phyloP scores from a whole-genome alignment of 129 eudicot species.

The Pulicaria dysenterica region DNA sequence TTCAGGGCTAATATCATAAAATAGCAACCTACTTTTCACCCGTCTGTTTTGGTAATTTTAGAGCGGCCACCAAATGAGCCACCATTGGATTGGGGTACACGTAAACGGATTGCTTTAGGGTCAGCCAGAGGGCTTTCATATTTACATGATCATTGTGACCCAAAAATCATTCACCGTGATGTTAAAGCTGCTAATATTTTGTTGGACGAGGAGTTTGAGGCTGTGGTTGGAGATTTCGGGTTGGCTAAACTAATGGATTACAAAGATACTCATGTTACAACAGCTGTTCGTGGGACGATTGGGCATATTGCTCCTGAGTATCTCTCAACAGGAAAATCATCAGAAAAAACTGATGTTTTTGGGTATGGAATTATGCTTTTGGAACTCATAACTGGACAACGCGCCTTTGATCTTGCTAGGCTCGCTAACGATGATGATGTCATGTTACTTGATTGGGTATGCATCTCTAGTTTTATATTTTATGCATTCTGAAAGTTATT shows the following conservation, averaged over 20 bases:
- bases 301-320: slow-evolving; percentile 93
- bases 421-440: slow-evolving; percentile 89
- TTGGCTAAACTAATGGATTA: slow-evolving; percentile 81
- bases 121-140: slow-evolving; percentile 86
- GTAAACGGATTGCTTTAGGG: slow-evolving; percentile 76
- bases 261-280: slow-evolving; percentile 83
- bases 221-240: slow-evolving; percentile 89
- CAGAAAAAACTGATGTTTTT: slow-evolving; percentile 83
- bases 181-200: slow-evolving; percentile 88
- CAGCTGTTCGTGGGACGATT: slow-evolving; percentile 85
- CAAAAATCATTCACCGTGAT: slow-evolving; percentile 85
- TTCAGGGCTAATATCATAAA: neutral
- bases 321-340: slow-evolving; percentile 79
- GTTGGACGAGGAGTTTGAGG: slow-evolving; percentile 85
- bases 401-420: slow-evolving; percentile 89
- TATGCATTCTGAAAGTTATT: neutral
- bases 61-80: slow-evolving; percentile 83
- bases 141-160: slow-evolving; percentile 88
- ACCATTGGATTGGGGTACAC: slow-evolving; percentile 80
- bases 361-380: slow-evolving; percentile 92
- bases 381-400: slow-evolving; percentile 80
- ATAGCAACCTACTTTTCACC: neutral
- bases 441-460: slow-evolving; percentile 86
- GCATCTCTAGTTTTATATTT: slow-evolving; percentile 8
- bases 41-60: slow-evolving; percentile 26